These are phyloP conservation scores for Prunella vulgaris DNA, from an alignment of 257 asterid genomes.

Conservation along the genomic window DNA sequence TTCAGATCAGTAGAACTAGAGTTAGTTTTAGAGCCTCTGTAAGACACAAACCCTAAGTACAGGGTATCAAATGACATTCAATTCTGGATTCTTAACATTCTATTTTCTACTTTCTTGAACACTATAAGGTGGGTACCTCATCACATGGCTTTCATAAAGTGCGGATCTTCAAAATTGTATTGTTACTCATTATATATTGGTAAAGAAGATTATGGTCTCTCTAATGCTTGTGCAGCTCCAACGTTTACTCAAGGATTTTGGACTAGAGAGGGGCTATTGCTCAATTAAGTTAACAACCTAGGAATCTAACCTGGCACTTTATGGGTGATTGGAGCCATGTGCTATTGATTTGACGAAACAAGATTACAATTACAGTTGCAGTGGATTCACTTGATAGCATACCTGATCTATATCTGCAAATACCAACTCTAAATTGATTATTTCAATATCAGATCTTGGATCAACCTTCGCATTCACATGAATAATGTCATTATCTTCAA, in stretches of 20 bases:
- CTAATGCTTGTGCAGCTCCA: too few relatives aligned
- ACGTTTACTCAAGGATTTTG: too few relatives aligned
- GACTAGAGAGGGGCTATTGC: too few relatives aligned
- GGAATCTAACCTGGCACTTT: too few relatives aligned
- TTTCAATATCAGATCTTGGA: slow-evolving; percentile 89
- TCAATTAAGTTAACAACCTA: too few relatives aligned
- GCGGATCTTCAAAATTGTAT: too few relatives aligned
- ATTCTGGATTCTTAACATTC: neutral
- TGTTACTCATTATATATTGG: too few relatives aligned
- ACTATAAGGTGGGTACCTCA: slow-evolving; percentile 4
- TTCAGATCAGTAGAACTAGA: neutral
- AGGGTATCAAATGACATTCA: slow-evolving; percentile 1
- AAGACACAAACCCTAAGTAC: neutral
- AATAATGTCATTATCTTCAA: slow-evolving; percentile 95
- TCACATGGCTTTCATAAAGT: too few relatives aligned
- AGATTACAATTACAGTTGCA: slow-evolving; percentile 11
- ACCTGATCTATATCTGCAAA: slow-evolving; percentile 99
- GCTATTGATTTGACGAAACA: too few relatives aligned
- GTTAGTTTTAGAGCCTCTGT: neutral
- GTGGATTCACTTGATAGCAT: slow-evolving; percentile 22
- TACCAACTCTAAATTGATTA: slow-evolving; percentile 85
- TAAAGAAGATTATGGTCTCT: too few relatives aligned
- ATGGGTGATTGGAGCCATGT: too few relatives aligned
- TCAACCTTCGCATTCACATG: slow-evolving; percentile 92
- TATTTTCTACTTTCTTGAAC: slow-evolving; percentile 13